These are phyloP conservation scores for Ogataea naganishii DNA, from an alignment of 805 yeast genomes.

Conservation along the genomic window DNA sequence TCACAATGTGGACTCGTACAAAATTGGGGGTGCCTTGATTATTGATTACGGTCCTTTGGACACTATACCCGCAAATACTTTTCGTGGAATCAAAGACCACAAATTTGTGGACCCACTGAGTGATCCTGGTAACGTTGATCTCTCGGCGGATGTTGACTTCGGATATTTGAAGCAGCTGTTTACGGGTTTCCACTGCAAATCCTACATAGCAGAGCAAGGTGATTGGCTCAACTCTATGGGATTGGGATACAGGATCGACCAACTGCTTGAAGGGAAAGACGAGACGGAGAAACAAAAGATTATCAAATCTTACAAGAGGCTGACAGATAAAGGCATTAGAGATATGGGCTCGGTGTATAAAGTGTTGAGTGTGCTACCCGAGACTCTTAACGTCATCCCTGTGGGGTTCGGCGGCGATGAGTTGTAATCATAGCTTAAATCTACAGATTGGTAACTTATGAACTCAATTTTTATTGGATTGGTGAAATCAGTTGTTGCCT, in stretches of 20 bases:
- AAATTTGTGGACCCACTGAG: constrained; percentile 65
- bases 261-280: constrained; percentile 37
- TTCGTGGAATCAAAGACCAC: constrained; percentile 69
- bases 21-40: constrained; percentile 56
- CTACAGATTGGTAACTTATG: too few species aligned
- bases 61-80: constrained; percentile 59
- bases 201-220: constrained; percentile 46
- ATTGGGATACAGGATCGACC: constrained; percentile 59
- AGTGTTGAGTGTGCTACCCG: constrained; percentile 54
- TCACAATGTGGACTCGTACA: constrained; percentile 20
- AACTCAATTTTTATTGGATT: too few species aligned
- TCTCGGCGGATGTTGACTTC: constrained; percentile 81
- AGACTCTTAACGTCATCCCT: constrained; percentile 28
- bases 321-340: constrained; percentile 50
- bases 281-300: constrained; percentile 42
- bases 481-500: too few species aligned
- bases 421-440: too few species aligned
- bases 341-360: constrained; percentile 76
- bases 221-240: constrained; percentile 75
- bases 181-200: constrained; percentile 11
- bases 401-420: constrained; percentile 44
- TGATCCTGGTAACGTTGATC: constrained; percentile 74
- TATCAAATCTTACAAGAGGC: constrained; percentile 47
- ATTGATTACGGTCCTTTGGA: constrained; percentile 67
- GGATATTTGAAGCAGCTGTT: constrained; percentile 39